Evolutionary conservation across 495 filamentous ascomycete species (phyloP), one percentile per base, ranked within the genome.

Genomic region (Daldinia grandis): DNA sequence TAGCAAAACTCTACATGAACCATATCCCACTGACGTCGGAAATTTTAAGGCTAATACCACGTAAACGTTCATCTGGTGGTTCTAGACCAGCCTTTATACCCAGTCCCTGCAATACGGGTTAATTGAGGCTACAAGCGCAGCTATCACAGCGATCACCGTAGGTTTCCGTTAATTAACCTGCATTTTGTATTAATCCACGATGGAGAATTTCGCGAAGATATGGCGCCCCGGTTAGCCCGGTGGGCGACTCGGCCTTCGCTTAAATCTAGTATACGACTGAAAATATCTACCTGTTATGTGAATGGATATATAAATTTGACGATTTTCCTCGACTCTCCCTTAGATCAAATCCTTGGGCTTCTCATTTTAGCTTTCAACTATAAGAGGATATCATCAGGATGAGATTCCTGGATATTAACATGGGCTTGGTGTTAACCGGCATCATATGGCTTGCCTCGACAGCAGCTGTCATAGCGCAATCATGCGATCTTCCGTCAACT

Each of bases 401-500:
- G 61, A 71, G 54, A 63, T 24, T 66, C 33, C 6, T 47, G 14
- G 57, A 59, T 19, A 63, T 27, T 12, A 30, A 49, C 19, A 15
- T 14, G 21, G 51, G 51, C 53, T n/a, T 60, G 28, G 31, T 59
- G 33, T 37, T 47, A 49, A 37, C 53, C 28, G 25, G 51, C 33
- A 59, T 55, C 58, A 25, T 64, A 14, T n/a, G 77, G 42, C 73
- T 79, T 1, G 73, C 70, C 1, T 74, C 62, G 6, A 66, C 58
- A 33, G 58, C 73, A 7, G 56, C 17, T 8, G 75, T 66, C 25
- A 53, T 58, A 5, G 74, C 73, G 58, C 66, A 71, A 40, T 64
- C 74, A 37, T 89, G 87, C 77, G 68, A 69, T 51, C 86, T 90
- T 24, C 86, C 86, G 4, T 85, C 85, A 3, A 83, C 76, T 9